Conservation (phyloP, 371 early-diverging fungal species). For the Gilbertella persicaria region DNA sequence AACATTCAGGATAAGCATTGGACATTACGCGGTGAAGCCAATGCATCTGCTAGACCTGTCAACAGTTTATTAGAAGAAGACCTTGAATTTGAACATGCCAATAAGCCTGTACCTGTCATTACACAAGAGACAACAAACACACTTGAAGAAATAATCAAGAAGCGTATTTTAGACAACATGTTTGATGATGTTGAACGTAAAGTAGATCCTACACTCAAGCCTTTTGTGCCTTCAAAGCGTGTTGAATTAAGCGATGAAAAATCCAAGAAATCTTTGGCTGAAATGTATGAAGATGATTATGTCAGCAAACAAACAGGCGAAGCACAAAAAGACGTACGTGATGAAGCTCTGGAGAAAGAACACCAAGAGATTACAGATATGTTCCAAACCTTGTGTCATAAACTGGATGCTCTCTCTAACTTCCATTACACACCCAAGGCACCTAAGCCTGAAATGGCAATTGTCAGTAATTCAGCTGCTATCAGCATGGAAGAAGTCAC, state of each 20-base stretch:
- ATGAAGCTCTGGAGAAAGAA: slow-evolving; percentile 69
- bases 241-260: slow-evolving; percentile 83
- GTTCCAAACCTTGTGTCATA: slow-evolving; percentile 73
- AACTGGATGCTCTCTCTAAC: slow-evolving; percentile 91
- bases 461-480: slow-evolving; percentile 84
- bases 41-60: slow-evolving; percentile 77
- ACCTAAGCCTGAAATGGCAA: slow-evolving; percentile 73
- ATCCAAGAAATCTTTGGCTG: slow-evolving; percentile 84
- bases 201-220: slow-evolving; percentile 67
- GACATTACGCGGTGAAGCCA: slow-evolving; percentile 73
- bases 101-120: slow-evolving; percentile 92
- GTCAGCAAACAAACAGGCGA: slow-evolving; percentile 63
- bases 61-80: slow-evolving; percentile 95
- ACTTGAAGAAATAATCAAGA: slow-evolving; percentile 92
- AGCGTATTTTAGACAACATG: slow-evolving; percentile 78
- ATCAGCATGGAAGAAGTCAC: slow-evolving; percentile 94
- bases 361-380: slow-evolving; percentile 81
- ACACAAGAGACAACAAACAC: slow-evolving; percentile 89
- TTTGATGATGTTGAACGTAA: slow-evolving; percentile 94
- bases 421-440: slow-evolving; percentile 89
- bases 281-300: slow-evolving; percentile 92
- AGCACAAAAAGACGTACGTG: slow-evolving; percentile 64
- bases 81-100: slow-evolving; percentile 88
- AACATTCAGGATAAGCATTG: slow-evolving; percentile 84
- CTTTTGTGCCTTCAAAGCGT: slow-evolving; percentile 78